These are phyloP conservation scores for Chytriomyces confervae DNA, from an alignment of 192 early-diverging fungal species.

Conservation along the genomic window DNA sequence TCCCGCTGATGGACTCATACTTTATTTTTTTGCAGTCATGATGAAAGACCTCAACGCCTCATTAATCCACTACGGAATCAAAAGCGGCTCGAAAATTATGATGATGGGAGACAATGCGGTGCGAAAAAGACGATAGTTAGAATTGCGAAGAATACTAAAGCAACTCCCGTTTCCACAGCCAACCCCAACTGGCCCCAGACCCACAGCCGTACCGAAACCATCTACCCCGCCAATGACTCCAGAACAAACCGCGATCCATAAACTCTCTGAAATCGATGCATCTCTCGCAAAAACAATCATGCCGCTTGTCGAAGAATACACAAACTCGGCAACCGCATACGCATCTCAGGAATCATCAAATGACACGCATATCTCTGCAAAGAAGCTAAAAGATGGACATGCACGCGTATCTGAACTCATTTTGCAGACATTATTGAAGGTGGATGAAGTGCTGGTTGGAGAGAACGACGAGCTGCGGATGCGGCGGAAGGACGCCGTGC, in stretches of 20 bases:
- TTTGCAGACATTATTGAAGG: slow-evolving; percentile 76
- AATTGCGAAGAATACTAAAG: too few relatives aligned
- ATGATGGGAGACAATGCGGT: slow-evolving; percentile 74
- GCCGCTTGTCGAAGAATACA: slow-evolving; percentile 56
- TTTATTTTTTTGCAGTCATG: slow-evolving; percentile 36
- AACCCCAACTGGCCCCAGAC: slow-evolving; percentile 2
- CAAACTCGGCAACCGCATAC: slow-evolving; percentile 29
- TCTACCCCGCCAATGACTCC: slow-evolving; percentile 41
- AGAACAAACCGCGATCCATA: slow-evolving; percentile 59
- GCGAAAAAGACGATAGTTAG: too few relatives aligned
- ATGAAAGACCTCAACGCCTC: slow-evolving; percentile 49
- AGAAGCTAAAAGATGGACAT: slow-evolving; percentile 71
- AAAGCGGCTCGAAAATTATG: slow-evolving; percentile 71
- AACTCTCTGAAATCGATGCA: slow-evolving; percentile 47
- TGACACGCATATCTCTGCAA: slow-evolving; percentile 53
- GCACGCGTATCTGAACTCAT: slow-evolving; percentile 72
- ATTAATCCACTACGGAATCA: slow-evolving; percentile 70
- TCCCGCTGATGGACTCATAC: neutral
- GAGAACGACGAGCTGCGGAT: slow-evolving; percentile 72
- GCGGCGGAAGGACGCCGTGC: slow-evolving; percentile 76
- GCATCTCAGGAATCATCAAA: slow-evolving; percentile 41
- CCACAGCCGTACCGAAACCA: slow-evolving; percentile 53
- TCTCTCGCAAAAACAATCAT: slow-evolving; percentile 41
- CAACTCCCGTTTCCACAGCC: slow-evolving; percentile 31
- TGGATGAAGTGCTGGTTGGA: slow-evolving; percentile 76